Percentiles rank a stretch among this genome's conserved stretches.
Evolutionary conservation across 1,284 basidiomycete species (phyloP).

Genomic region (Heimioporus retisporus): DNA sequence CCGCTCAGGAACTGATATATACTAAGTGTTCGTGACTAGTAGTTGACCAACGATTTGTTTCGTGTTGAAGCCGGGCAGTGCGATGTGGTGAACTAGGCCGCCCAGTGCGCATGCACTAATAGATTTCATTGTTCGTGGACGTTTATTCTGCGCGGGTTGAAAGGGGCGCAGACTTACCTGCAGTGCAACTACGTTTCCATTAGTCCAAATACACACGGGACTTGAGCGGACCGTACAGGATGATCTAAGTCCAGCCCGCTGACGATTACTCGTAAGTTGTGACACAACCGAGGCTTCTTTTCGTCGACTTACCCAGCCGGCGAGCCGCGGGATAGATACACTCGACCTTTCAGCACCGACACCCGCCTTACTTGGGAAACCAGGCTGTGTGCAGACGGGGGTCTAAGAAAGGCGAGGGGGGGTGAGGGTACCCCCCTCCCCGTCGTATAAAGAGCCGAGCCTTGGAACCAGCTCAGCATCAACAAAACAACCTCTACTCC

Average conservation of each 20-base stretch:
- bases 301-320: background rate
- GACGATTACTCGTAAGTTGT: background rate
- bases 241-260: too few relatives aligned
- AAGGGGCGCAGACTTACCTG: background rate
- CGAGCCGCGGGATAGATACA: too few relatives aligned
- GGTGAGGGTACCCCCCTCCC: too few relatives aligned
- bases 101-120: background rate
- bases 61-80: background rate
- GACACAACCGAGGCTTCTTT: background rate
- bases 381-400: too few relatives aligned
- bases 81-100: background rate
- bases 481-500: background rate
- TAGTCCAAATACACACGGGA: background rate
- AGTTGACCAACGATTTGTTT: too few relatives aligned
- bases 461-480: too few relatives aligned
- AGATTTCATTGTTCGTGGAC: background rate
- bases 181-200: background rate
- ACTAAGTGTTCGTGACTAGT: background rate
- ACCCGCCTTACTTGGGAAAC: too few relatives aligned
- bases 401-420: too few relatives aligned
- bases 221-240: too few relatives aligned
- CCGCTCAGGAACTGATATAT: background rate
- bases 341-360: background rate
- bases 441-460: too few relatives aligned
- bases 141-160: too few relatives aligned